These are phyloP conservation scores for Medicago arabica DNA, from an alignment of 306 rosid genomes.

Conservation along the genomic window DNA sequence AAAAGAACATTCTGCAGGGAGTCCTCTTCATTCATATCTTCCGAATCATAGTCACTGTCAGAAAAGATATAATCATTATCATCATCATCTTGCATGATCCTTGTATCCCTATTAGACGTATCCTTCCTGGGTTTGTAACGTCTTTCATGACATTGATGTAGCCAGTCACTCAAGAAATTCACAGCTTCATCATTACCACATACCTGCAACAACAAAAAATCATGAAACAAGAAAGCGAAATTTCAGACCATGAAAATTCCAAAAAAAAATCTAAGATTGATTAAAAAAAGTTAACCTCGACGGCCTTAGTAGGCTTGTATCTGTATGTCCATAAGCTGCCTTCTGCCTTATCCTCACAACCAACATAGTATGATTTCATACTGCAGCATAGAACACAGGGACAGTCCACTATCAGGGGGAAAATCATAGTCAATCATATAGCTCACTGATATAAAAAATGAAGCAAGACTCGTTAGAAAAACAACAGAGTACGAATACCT, in stretches of 20 bases:
- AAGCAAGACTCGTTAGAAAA: neutral
- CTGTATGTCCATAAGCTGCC: slow-evolving; percentile 72
- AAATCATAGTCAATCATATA: slow-evolving; percentile 29
- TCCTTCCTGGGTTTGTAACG: slow-evolving; percentile 53
- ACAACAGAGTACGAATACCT: slow-evolving; percentile 7
- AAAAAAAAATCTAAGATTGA: slow-evolving; percentile 35
- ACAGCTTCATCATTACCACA: slow-evolving; percentile 89
- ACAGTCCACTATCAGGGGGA: slow-evolving; percentile 29
- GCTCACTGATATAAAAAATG: slow-evolving; percentile 28
- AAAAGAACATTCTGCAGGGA: slow-evolving; percentile 80
- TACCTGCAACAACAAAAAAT: slow-evolving; percentile 58
- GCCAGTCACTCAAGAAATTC: slow-evolving; percentile 78
- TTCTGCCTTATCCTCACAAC: slow-evolving; percentile 53
- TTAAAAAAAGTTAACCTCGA: slow-evolving; percentile 59
- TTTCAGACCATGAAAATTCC: slow-evolving; percentile 6
- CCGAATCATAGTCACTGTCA: slow-evolving; percentile 67
- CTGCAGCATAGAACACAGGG: slow-evolving; percentile 56
- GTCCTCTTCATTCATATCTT: slow-evolving; percentile 55
- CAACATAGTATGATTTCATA: slow-evolving; percentile 57
- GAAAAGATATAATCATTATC: slow-evolving; percentile 55
- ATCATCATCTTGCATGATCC: slow-evolving; percentile 40
- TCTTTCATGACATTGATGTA: slow-evolving; percentile 72
- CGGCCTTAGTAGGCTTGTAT: slow-evolving; percentile 79
- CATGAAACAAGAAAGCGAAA: slow-evolving; percentile 36
- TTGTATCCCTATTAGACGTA: slow-evolving; percentile 42